phyloP scores from a whole-genome alignment of 345 rosid species.

The Cardamine chenopodiifolia region DNA sequence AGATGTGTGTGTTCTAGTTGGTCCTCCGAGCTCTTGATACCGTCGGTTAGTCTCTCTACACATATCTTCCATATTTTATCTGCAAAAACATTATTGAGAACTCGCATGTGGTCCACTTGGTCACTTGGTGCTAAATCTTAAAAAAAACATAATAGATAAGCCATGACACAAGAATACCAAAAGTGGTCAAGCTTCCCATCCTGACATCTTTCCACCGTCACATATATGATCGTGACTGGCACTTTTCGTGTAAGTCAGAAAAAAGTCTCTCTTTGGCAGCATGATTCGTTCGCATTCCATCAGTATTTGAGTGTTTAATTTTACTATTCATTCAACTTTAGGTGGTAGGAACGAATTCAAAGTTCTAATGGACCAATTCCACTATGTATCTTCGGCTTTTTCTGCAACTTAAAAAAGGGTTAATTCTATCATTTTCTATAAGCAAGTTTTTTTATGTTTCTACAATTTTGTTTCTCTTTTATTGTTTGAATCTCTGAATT shows the following conservation, averaged over 20 bases:
- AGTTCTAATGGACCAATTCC: conserved; percentile 84
- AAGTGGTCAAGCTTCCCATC: conserved; percentile 76
- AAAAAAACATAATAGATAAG: background rate
- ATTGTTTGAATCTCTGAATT: background rate
- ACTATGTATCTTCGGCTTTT: conserved; percentile 71
- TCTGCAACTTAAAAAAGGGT: conserved; percentile 68
- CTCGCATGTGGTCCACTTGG: no score
- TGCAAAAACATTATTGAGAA: no score
- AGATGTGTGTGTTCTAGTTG: no score
- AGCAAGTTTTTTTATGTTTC: background rate
- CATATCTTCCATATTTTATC: no score
- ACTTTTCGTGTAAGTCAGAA: conserved; percentile 65
- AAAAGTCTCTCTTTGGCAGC: background rate
- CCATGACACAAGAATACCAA: conserved; percentile 67
- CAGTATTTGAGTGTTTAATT: background rate
- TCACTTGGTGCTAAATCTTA: background rate
- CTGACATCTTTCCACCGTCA: conserved; percentile 66
- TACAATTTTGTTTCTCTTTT: background rate
- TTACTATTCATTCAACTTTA: conserved; percentile 15
- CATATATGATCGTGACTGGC: conserved; percentile 70
- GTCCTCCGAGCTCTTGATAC: no score
- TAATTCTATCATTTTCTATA: conserved; percentile 2
- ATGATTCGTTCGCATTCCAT: background rate
- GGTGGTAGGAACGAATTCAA: conserved; percentile 77
- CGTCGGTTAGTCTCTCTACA: no score